Evolutionary conservation across 2,329 filamentous ascomycete genomes (phyloP).

Genomic region (Ophioceras dolichostomum): DNA sequence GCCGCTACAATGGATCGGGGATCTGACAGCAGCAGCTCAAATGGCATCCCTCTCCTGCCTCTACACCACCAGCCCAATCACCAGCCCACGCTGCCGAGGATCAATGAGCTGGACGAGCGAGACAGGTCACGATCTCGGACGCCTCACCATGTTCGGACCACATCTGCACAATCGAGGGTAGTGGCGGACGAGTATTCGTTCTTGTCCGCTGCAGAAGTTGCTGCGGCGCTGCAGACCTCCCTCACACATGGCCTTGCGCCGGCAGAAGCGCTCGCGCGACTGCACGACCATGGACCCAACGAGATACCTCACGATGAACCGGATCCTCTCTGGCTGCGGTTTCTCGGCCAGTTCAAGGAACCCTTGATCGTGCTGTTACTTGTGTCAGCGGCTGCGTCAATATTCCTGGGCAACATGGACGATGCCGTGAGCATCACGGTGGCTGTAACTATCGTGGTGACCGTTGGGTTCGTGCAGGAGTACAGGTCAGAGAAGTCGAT

Average conservation of each 20-base stretch:
- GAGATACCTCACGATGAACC: constrained; percentile 90
- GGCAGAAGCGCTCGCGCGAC: constrained; percentile 65
- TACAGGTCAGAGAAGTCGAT: constrained; percentile 96
- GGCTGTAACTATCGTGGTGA: constrained; percentile 92
- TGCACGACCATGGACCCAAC: constrained; percentile 68
- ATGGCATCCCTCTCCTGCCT: constrained; percentile 7
- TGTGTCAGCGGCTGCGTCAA: constrained; percentile 74
- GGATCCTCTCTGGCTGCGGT: constrained; percentile 89
- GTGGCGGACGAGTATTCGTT: constrained; percentile 49
- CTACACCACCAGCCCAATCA: no score
- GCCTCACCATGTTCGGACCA: constrained; percentile 10
- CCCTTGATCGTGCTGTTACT: constrained; percentile 88
- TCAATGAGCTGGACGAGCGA: constrained; percentile 4
- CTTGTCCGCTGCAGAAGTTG: constrained; percentile 68
- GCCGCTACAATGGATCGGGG: constrained; percentile 8
- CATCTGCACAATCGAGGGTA: constrained; percentile 22
- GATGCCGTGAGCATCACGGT: constrained; percentile 93
- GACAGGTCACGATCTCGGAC: constrained; percentile 7
- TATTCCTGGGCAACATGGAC: constrained; percentile 85
- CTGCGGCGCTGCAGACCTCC: constrained; percentile 69
- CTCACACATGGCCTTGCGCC: constrained; percentile 69
- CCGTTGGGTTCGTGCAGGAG: constrained; percentile 92
- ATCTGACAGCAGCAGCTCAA: constrained; percentile 3
- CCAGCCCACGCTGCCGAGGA: constrained; percentile 3
- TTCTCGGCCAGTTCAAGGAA: constrained; percentile 93